Evolutionary conservation across 495 filamentous ascomycete genomes (phyloP), one percentile per base, ranked within the genome.

Genomic region (Tuber magnatum): DNA sequence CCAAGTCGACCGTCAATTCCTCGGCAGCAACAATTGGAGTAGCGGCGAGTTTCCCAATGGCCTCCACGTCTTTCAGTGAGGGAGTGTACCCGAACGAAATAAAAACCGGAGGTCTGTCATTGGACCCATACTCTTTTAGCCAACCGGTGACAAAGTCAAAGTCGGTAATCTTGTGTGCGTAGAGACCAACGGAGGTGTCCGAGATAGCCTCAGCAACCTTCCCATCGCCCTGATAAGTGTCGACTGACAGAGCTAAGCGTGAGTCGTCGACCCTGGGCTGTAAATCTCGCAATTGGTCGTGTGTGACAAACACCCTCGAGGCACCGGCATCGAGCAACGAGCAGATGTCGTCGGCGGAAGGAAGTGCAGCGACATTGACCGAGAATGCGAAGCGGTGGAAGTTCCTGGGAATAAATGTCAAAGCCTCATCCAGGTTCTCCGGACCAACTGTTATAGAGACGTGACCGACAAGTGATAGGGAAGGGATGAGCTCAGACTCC

Each of bases 241-340:
- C 80, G 71, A 88, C 77, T 22, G 85, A 82, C 43, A 88, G 84
- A 70, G 90, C 86, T 22, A 92, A 78, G 28, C 91, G 86, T 68
- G 88, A 86, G 20, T 86, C 87, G 73, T 89, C 86, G 70, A 90
- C 83, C 48, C 87, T 86, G 70, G 88, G 85, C 78, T 88, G 86
- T 73, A 92, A 83, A 3, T 84, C 76, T 68, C 86, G 83, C 78
- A 91, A 85, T 84, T 92, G 90, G 69, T 91, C 87, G 70, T 90
- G 86, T 72, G 88, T 86, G 70, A 97, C 90, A 83, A 98, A 94
- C 69, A 97, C 90, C 83, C 91, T 95, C 61, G 89, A 87, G n/a
- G 93, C 93, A 72, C 96, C 95, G 77, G 90, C 88, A 82, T 99
- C 91, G 72, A 99, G 88, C 42, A 98, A 87, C 72, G 92, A 87